Evolutionary conservation across 139 green algal species (phyloP).

Genomic region (Chlamydomonas applanata): DNA sequence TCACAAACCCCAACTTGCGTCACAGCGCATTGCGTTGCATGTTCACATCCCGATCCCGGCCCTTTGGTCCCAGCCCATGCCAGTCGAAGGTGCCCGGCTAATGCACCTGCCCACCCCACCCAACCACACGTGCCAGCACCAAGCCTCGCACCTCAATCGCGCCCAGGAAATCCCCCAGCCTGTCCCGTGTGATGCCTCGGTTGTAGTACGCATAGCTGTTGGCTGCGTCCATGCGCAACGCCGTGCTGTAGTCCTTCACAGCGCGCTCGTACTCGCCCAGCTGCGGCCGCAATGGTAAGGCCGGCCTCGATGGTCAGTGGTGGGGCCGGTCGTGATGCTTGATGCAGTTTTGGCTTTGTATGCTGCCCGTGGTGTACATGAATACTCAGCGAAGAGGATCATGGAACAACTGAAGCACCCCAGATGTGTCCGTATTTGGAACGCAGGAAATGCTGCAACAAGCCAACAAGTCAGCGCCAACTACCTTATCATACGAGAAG

Average conservation of each 20-base stretch:
- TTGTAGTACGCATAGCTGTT: conserved; percentile 84
- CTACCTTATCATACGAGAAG: conserved; percentile 82
- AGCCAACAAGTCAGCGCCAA: background rate
- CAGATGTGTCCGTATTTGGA: too few species aligned
- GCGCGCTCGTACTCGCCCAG: conserved; percentile 56
- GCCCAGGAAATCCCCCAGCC: conserved; percentile 20
- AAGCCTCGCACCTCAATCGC: conserved; percentile 9
- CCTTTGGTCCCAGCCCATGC: too few species aligned
- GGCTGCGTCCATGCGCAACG: conserved; percentile 55
- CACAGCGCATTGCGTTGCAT: too few species aligned
- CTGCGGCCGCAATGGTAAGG: conserved; percentile 25
- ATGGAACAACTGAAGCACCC: background rate
- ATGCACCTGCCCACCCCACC: too few species aligned
- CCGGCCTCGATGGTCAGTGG: too few species aligned
- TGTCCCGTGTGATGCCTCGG: conserved; percentile 70
- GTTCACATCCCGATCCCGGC: too few species aligned
- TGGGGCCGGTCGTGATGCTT: too few species aligned
- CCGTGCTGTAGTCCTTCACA: conserved; percentile 69
- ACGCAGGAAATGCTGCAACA: too few species aligned
- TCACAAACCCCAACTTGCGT: too few species aligned
- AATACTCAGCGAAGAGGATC: too few species aligned
- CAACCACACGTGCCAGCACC: too few species aligned
- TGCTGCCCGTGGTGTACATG: background rate
- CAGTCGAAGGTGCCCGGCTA: too few species aligned
- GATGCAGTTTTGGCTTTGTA: background rate